A percentile compares a stretch with the other conserved stretches of the same genome.
Evolutionary conservation across 1,139 yeast genomes (phyloP).

Genomic region (Suhomyces yuchorum): DNA sequence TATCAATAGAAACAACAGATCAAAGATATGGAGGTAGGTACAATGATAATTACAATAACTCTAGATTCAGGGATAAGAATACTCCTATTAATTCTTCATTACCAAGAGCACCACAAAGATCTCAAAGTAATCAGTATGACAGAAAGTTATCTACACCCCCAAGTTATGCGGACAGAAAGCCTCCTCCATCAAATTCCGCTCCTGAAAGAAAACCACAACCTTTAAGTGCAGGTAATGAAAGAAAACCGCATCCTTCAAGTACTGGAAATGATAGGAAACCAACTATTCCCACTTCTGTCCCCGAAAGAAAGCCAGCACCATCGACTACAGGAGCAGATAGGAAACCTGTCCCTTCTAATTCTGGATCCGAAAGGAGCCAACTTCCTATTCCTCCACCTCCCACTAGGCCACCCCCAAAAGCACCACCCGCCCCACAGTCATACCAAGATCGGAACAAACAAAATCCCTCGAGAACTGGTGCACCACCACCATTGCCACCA

Average conservation of each 20-base stretch:
- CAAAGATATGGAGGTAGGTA: conserved; percentile 11
- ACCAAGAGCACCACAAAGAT: conserved; percentile 4
- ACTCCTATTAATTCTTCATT: not conserved
- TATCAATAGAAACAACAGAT: conserved; percentile 8
- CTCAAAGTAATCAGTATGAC: conserved; percentile 5
- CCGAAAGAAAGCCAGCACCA: not conserved
- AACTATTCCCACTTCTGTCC: not conserved
- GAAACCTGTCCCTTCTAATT: not conserved
- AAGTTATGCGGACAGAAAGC: conserved; percentile 5
- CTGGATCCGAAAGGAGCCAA: not conserved
- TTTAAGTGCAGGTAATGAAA: not conserved
- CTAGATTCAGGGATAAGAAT: conserved; percentile 7
- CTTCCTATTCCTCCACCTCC: conserved; percentile 9
- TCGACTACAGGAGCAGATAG: not conserved
- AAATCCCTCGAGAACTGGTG: conserved; percentile 6
- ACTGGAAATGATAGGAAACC: not conserved
- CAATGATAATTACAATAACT: conserved; percentile 7
- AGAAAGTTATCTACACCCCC: conserved; percentile 9
- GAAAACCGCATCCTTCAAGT: not conserved
- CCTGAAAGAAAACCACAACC: conserved; percentile 1
- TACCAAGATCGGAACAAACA: conserved; percentile 7
- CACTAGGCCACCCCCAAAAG: conserved; percentile 6
- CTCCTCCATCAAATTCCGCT: not conserved
- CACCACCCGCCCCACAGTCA: not conserved
- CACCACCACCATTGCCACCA: conserved; percentile 29